Evolutionary conservation across 306 rosid genomes (phyloP), one percentile per base, ranked within the genome.

Genomic region (Casuarina glauca): DNA sequence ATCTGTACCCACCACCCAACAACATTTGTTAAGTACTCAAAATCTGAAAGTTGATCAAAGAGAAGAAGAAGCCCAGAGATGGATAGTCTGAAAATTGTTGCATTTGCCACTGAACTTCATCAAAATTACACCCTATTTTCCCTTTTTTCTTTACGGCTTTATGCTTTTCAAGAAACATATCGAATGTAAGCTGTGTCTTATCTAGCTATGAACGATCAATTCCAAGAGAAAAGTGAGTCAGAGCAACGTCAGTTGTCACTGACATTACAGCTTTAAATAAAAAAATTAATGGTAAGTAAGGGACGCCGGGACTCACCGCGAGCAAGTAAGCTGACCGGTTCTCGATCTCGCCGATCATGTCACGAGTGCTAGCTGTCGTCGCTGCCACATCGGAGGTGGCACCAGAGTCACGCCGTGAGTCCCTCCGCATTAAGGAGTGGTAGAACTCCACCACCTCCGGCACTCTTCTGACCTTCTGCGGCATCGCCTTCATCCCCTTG

Each of bases 261-360:
- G 90, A 78, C 90, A 81, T 48, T n/a, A 61, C 76, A 76, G 43
- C 41, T 17, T 44, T 44, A 68, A 32, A 49, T 19, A 17, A 39
- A 76, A 76, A 36, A 43, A 15, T 35, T 11, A 36, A 46, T 8
- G 11, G 11, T 8, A 13, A 48, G 11, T 9, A 0, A 10, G 3
- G 0, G 7, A 41, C 42, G 81, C 66, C 19, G 77, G 80, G 70
- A 69, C 99, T 88, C 86, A 96, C 99, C 51, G 97, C 97, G 73
- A 90, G 87, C 78, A 96, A 74, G 80, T 96, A 88, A 58, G 97
- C 60, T 1, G 99, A 96, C n/a, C 99, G 98, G 85, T 96, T 96
- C 90, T 93, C 99, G n/a, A 96, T 96, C 90, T 96, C 99, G 53
- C 98, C 99, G 89, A 96, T 96, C 99, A 96, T 96, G 86, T 93